Percentiles rank a stretch among this genome's conserved stretches.
These are phyloP conservation scores for Tetrapyrgos nigripes DNA, from an alignment of 1,284 basidiomycete species.

Conservation along the genomic window DNA sequence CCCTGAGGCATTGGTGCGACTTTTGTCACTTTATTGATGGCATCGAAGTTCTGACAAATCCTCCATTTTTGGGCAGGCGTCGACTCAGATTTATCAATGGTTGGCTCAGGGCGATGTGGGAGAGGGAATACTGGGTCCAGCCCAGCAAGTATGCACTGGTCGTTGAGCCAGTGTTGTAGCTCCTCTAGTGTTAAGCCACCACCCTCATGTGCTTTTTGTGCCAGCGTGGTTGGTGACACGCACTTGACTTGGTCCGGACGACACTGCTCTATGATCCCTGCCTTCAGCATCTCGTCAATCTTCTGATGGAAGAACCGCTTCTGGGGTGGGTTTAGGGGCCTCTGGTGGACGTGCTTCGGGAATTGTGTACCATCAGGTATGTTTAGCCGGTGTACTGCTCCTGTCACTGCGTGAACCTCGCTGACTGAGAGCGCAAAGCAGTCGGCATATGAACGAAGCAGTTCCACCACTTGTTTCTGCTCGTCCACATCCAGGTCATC, in stretches of 20 bases:
- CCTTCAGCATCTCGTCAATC: no score
- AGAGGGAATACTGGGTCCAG: constrained; percentile 18
- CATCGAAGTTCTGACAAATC: constrained; percentile 43
- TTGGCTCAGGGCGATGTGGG: constrained; percentile 11
- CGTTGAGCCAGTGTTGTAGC: constrained; percentile 31
- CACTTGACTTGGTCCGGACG: constrained; percentile 33
- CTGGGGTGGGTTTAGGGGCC: constrained; percentile 34
- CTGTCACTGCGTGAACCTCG: constrained; percentile 30
- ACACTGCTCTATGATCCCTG: constrained; percentile 33
- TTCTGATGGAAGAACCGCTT: no score
- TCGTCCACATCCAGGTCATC: constrained; percentile 24
- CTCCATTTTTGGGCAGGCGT: constrained; percentile 32
- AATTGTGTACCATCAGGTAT: constrained; percentile 27
- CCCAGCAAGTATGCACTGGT: constrained; percentile 31
- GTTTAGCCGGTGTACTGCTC: constrained; percentile 29
- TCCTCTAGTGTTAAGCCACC: no score
- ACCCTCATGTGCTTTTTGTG: no score
- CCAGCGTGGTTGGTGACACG: no score
- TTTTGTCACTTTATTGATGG: no score
- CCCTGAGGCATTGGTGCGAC: no score
- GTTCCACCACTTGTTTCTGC: constrained; percentile 8
- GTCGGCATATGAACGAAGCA: constrained; percentile 31
- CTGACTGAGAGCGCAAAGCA: constrained; percentile 36
- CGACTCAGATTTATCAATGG: not conserved
- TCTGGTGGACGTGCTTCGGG: constrained; percentile 23